A percentile compares a stretch with the other conserved stretches of the same genome.
phyloP scores from a whole-genome alignment of 2,329 filamentous ascomycete genomes.

The Cytospora paraplurivora region DNA sequence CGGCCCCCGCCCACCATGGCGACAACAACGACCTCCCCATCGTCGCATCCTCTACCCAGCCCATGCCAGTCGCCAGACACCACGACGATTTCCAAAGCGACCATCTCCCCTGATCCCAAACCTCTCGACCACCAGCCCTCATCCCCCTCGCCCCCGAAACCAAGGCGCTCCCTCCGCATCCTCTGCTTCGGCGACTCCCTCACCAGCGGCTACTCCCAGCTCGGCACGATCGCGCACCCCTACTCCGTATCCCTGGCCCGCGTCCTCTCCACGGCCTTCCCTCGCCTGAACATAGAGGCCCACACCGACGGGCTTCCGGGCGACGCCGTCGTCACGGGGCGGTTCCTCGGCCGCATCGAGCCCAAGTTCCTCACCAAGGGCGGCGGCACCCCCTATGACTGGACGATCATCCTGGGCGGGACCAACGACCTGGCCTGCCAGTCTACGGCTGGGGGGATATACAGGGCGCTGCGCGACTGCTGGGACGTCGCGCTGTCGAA shows the following conservation, averaged over 20 bases:
- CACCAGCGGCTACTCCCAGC: constrained; percentile 55
- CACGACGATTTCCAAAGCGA: not conserved
- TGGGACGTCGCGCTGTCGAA: constrained; percentile 52
- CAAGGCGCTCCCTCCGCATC: constrained; percentile 46
- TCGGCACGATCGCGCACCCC: constrained; percentile 44
- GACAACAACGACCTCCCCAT: constrained; percentile 15
- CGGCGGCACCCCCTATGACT: constrained; percentile 46
- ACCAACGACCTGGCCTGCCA: constrained; percentile 60
- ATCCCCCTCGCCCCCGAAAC: not conserved
- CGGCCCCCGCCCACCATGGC: constrained; percentile 10
- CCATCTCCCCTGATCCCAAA: not conserved
- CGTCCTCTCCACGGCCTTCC: constrained; percentile 49
- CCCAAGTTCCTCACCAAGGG: constrained; percentile 32
- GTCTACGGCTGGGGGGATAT: constrained; percentile 43
- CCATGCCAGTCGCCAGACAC: constrained; percentile 9
- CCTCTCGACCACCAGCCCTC: constrained; percentile 4
- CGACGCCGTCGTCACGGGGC: constrained; percentile 47
- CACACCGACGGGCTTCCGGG: constrained; percentile 53
- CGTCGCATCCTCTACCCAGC: constrained; percentile 18
- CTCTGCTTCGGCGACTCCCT: constrained; percentile 69
- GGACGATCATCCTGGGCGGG: constrained; percentile 61
- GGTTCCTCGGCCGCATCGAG: constrained; percentile 35
- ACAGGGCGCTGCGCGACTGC: constrained; percentile 45
- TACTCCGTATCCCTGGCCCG: constrained; percentile 54
- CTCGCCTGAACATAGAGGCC: constrained; percentile 35